Evolutionary conservation across 2,329 filamentous ascomycete species (phyloP).

Genomic region (Torrubiellomyces zombiae): DNA sequence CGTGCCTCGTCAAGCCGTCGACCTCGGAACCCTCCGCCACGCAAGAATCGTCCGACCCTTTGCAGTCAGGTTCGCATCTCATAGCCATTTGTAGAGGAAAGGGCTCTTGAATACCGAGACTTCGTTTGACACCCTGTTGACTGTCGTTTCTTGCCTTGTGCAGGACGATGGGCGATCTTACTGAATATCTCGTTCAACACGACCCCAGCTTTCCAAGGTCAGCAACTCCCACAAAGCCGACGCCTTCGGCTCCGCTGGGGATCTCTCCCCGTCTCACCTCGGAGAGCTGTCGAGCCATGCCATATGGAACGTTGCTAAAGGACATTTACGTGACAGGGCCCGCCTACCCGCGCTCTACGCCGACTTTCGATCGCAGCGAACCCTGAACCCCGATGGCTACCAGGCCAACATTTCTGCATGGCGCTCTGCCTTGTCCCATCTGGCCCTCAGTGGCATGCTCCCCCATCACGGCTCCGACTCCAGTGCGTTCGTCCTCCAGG

Average conservation of each 20-base stretch:
- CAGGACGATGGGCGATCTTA: conserved; percentile 52
- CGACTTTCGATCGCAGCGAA: conserved; percentile 60
- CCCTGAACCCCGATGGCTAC: conserved; percentile 74
- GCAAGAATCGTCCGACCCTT: no score
- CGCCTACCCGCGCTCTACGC: conserved; percentile 78
- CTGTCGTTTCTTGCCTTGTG: no score
- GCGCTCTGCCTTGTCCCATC: conserved; percentile 56
- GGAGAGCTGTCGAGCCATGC: background rate
- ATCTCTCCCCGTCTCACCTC: background rate
- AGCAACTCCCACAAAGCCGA: conserved; percentile 4
- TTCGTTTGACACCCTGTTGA: no score
- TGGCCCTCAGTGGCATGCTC: conserved; percentile 44
- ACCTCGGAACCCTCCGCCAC: no score
- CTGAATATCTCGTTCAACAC: conserved; percentile 45
- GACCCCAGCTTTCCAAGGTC: conserved; percentile 46
- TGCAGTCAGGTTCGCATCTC: no score
- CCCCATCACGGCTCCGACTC: conserved; percentile 22
- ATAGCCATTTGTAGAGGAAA: no score
- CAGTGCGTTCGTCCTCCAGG: conserved; percentile 33
- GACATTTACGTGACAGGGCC: no score
- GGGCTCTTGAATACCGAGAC: no score
- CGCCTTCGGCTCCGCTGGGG: background rate
- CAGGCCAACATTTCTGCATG: conserved; percentile 64
- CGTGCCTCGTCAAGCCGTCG: no score
- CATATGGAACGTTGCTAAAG: conserved; percentile 1